phyloP scores from a whole-genome alignment of 208 protist species.

The Leishmania gerbilli region DNA sequence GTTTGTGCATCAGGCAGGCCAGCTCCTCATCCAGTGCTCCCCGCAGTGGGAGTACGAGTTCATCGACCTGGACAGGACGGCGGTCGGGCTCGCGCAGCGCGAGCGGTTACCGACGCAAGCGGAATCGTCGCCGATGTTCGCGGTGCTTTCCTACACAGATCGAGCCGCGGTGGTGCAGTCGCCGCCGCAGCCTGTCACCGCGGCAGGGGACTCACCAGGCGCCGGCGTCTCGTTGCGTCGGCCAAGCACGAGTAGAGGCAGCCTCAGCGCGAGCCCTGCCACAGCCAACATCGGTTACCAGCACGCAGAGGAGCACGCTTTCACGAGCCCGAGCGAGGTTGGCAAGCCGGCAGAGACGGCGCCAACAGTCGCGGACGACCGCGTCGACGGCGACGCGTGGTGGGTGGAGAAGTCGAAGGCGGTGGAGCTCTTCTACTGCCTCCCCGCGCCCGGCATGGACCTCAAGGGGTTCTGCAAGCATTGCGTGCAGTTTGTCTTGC shows the following conservation, averaged over 20 bases:
- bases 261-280: background rate
- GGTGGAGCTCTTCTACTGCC: conserved; percentile 78
- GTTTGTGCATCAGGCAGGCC: conserved; percentile 70
- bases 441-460: conserved; percentile 62
- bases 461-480: conserved; percentile 66
- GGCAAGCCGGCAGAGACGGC: conserved; percentile 5
- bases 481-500: conserved; percentile 78
- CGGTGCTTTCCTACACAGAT: conserved; percentile 67
- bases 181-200: background rate
- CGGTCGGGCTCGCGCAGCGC: conserved; percentile 23
- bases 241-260: background rate
- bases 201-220: background rate
- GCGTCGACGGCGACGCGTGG: conserved; percentile 28
- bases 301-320: conserved; percentile 1
- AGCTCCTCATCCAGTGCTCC: conserved; percentile 63
- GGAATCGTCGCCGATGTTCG: conserved; percentile 28
- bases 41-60: conserved; percentile 84
- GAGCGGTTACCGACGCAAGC: background rate
- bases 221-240: background rate
- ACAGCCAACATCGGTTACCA: background rate
- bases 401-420: conserved; percentile 80
- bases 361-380: background rate
- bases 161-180: conserved; percentile 42
- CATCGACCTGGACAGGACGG: conserved; percentile 70
- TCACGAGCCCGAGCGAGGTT: background rate